Conservation (phyloP, 768 basidiomycete genomes). For the Russula abietina region DNA sequence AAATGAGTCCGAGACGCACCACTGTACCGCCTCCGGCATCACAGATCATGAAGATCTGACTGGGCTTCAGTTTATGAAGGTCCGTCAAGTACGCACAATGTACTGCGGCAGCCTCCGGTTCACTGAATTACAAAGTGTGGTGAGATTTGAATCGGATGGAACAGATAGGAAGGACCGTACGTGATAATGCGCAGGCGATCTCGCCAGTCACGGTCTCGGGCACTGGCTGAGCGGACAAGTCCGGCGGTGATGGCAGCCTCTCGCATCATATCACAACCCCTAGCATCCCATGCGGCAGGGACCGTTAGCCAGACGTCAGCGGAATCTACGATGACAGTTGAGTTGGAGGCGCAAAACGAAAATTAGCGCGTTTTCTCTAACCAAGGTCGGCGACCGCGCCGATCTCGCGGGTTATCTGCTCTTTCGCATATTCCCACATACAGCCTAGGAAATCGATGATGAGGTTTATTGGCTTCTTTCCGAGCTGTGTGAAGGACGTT, state of each 20-base stretch:
- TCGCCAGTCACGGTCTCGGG: constrained; percentile 69
- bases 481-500: constrained; percentile 41
- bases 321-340: constrained; percentile 43
- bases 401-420: constrained; percentile 82
- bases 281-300: constrained; percentile 88
- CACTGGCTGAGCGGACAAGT: constrained; percentile 63
- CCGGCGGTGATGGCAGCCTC: constrained; percentile 77
- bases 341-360: constrained; percentile 6
- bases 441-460: constrained; percentile 80
- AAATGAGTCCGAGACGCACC: constrained; percentile 8
- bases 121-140: constrained; percentile 32
- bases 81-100: constrained; percentile 81
- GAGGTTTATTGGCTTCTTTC: constrained; percentile 70
- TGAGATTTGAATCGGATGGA: neutral
- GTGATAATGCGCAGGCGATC: constrained; percentile 82
- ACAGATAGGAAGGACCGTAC: constrained; percentile 30
- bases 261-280: constrained; percentile 80
- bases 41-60: constrained; percentile 87
- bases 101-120: constrained; percentile 84
- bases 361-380: constrained; percentile 32
- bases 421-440: constrained; percentile 82
- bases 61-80: constrained; percentile 69
- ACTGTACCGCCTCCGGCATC: constrained; percentile 51
- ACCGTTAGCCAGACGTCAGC: constrained; percentile 85
- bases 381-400: constrained; percentile 81